A percentile compares a stretch with the other conserved stretches of the same genome.
phyloP scores from a whole-genome alignment of 2,329 filamentous ascomycete genomes.

The Seiridium unicorne region DNA sequence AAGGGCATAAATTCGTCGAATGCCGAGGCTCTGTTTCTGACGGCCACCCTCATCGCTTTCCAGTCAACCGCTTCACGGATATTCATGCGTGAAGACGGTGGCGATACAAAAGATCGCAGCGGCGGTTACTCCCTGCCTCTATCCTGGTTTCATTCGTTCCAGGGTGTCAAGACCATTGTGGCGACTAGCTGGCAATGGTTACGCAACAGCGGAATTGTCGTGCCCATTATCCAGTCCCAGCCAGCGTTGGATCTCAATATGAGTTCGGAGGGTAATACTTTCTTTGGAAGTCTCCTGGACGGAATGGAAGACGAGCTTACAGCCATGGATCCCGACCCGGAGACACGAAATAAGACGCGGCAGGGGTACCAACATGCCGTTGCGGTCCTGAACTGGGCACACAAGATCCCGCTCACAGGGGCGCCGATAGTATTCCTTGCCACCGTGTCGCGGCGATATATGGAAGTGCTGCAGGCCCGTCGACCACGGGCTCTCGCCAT shows the following conservation, averaged over 20 bases:
- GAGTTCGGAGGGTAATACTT: constrained; percentile 49
- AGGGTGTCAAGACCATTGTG: constrained; percentile 65
- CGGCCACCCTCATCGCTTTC: constrained; percentile 63
- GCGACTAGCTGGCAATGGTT: constrained; percentile 65
- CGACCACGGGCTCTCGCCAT: constrained; percentile 62
- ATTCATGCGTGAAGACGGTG: constrained; percentile 55
- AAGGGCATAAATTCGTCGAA: constrained; percentile 57
- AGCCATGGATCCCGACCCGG: constrained; percentile 20
- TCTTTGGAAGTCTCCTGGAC: constrained; percentile 60
- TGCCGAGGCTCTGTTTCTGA: constrained; percentile 62
- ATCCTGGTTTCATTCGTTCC: constrained; percentile 66
- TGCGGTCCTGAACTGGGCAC: constrained; percentile 66
- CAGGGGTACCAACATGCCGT: constrained; percentile 64
- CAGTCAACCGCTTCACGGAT: constrained; percentile 63
- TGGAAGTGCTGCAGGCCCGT: constrained; percentile 57
- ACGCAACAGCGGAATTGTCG: constrained; percentile 53
- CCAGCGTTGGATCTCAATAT: constrained; percentile 61
- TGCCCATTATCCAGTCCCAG: constrained; percentile 63
- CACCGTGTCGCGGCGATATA: constrained; percentile 59
- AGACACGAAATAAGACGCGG: constrained; percentile 31
- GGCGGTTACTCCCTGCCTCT: constrained; percentile 56
- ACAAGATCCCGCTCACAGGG: constrained; percentile 57
- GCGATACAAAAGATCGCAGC: constrained; percentile 35
- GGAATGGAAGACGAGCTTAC: constrained; percentile 56
- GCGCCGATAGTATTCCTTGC: constrained; percentile 63